Evolutionary conservation across 78 protist species (phyloP), one percentile per base, ranked within the genome.

Genomic region (Dictyostelium brefeldianum): DNA sequence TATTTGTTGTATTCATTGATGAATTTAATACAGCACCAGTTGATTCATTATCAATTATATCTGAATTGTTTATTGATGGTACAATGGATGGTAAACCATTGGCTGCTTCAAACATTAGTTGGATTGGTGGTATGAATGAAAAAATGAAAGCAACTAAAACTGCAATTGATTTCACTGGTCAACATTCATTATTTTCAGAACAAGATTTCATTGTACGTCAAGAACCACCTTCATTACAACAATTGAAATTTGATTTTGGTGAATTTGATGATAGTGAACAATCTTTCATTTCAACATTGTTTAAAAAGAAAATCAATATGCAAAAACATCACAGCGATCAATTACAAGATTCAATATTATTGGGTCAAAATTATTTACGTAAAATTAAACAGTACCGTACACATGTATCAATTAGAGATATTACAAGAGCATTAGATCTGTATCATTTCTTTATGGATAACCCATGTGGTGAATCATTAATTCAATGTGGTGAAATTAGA

Each of bases 61-160:
- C 83, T 62, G 96, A 94, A 47, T 46, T 94, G 17, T 94, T 94
- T 56, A 90, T 81, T 59, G 96, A 94, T 83, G 89, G 90, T 20
- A 78, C 91, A 4, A 10, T 94, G 41, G 96, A 94, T 80, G 96
- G 96, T 20, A 59, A 48, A 27, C 25, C 25, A 10, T 18, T 80
- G 0, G 3, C 29, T 29, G 62, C 89, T 12, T 27, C 51, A 18
- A 83, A 94, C 31, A 94, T 94, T 12, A 82, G 83, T 25, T 89
- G 80, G 77, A 89, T 94, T 27, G 96, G 94, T 48, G 96, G 95
- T 29, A 82, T 89, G 92, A 94, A 94, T 57, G 89, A 79, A n/a
- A 48, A 47, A 41, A 36, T 41, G 43, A 22, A 36, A 9, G 20
- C 27, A 7, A 56, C 62, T 5, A 6, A 80, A 17, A 43, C 20